phyloP scores from a whole-genome alignment of 1,139 yeast genomes.

The Yamadazyma membranifaciens region DNA sequence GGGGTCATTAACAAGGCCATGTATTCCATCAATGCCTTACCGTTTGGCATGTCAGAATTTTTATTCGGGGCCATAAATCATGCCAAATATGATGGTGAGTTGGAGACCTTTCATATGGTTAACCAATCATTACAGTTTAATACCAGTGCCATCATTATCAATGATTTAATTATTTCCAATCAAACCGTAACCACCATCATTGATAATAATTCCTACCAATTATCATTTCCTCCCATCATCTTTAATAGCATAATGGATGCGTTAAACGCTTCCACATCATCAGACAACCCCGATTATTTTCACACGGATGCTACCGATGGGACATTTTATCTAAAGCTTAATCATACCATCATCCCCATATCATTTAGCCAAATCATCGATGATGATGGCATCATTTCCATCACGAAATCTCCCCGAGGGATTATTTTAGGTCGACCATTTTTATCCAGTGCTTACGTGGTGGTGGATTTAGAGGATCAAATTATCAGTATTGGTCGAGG shows the following conservation, averaged over 20 bases:
- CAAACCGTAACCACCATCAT: background rate
- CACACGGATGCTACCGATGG: conserved; percentile 1
- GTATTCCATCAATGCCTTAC: conserved; percentile 23
- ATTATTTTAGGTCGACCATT: conserved; percentile 66
- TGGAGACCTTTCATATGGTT: conserved; percentile 14
- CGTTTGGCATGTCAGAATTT: conserved; percentile 12
- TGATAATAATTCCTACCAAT: conserved; percentile 8
- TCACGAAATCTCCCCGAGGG: background rate
- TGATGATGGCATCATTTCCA: conserved; percentile 4
- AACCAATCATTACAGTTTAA: conserved; percentile 3
- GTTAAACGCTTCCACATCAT: conserved; percentile 6
- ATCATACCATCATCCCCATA: conserved; percentile 3
- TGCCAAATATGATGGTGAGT: conserved; percentile 37
- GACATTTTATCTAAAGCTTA: conserved; percentile 5
- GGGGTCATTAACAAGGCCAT: conserved; percentile 25
- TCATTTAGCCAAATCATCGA: conserved; percentile 5
- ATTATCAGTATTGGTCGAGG: conserved; percentile 53
- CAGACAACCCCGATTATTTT: conserved; percentile 4
- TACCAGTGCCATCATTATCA: conserved; percentile 2
- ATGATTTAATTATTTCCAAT: conserved; percentile 1
- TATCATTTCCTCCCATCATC: conserved; percentile 6
- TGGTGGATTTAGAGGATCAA: conserved; percentile 67
- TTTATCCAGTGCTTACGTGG: conserved; percentile 71
- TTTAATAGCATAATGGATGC: conserved; percentile 30
- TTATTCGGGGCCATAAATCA: conserved; percentile 23